Evolutionary conservation across 441 rosid species (phyloP).

Genomic region (Hypseocharis bilobata): DNA sequence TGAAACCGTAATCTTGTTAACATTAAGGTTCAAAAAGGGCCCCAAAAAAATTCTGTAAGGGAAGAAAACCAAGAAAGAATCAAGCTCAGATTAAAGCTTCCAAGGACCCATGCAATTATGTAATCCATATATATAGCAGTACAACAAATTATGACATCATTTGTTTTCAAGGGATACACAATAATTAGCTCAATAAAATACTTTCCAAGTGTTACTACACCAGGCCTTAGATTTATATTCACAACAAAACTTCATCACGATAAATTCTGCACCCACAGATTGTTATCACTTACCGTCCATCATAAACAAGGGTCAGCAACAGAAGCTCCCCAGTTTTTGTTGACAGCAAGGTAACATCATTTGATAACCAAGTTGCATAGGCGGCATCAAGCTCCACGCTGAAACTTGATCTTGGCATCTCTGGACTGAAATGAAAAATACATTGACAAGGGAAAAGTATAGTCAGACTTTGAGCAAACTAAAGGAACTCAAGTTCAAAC

Average conservation of each 20-base stretch:
- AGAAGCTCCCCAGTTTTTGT: slow-evolving; percentile 84
- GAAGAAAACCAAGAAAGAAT: neutral
- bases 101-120: neutral
- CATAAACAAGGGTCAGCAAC: slow-evolving; percentile 80
- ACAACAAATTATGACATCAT: neutral
- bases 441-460: neutral
- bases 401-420: slow-evolving; percentile 79
- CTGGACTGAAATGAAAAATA: slow-evolving; percentile 58
- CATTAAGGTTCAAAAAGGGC: no score
- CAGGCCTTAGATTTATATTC: slow-evolving; percentile 2
- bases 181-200: neutral
- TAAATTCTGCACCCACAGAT: neutral
- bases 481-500: neutral
- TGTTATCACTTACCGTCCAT: slow-evolving; percentile 61
- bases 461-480: neutral
- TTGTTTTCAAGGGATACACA: neutral
- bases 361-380: slow-evolving; percentile 69
- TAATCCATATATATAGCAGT: neutral
- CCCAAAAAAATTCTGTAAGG: neutral
- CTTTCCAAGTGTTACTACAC: neutral
- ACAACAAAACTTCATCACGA: no score
- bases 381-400: slow-evolving; percentile 94
- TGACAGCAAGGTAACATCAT: slow-evolving; percentile 81
- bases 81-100: neutral
- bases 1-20: neutral